Evolutionary conservation across 2,329 filamentous ascomycete genomes (phyloP).

Genomic region (Tolypocladium sp.): DNA sequence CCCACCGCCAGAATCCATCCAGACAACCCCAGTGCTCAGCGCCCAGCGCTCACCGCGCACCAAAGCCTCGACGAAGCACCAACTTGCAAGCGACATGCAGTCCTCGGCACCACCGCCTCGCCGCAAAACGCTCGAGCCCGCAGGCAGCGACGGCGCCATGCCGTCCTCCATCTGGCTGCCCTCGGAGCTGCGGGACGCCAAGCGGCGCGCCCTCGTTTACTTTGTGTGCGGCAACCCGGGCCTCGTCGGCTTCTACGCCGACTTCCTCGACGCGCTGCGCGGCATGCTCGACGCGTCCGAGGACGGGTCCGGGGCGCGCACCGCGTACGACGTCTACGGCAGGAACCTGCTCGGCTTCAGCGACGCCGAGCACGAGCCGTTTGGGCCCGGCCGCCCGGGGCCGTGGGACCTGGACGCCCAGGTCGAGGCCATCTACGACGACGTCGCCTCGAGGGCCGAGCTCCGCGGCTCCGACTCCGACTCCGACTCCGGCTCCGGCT

Average conservation of each 20-base stretch:
- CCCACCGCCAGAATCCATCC: not conserved
- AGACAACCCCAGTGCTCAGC: not conserved
- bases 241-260: slow-evolving; percentile 61
- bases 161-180: slow-evolving; percentile 18
- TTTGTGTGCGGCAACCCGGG: slow-evolving; percentile 73
- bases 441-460: slow-evolving; percentile 21
- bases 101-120: not conserved
- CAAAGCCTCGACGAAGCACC: not conserved
- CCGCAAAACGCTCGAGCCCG: too few species aligned
- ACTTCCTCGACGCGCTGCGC: slow-evolving; percentile 54
- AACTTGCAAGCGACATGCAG: not conserved
- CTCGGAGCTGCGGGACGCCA: slow-evolving; percentile 11
- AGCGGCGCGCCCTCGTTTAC: slow-evolving; percentile 47
- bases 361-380: slow-evolving; percentile 41
- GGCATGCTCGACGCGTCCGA: slow-evolving; percentile 38
- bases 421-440: slow-evolving; percentile 33
- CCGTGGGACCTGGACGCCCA: slow-evolving; percentile 46
- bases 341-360: slow-evolving; percentile 50
- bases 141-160: slow-evolving; percentile 7
- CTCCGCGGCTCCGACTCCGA: not conserved
- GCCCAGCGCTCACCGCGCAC: not conserved
- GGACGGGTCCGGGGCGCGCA: slow-evolving; percentile 4
- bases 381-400: slow-evolving; percentile 22
- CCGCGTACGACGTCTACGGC: slow-evolving; percentile 46
- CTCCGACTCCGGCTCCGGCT: slow-evolving; percentile 17